These are phyloP conservation scores for Fusarium fracticaudum DNA, from an alignment of 2,329 filamentous ascomycete species.

Conservation along the genomic window DNA sequence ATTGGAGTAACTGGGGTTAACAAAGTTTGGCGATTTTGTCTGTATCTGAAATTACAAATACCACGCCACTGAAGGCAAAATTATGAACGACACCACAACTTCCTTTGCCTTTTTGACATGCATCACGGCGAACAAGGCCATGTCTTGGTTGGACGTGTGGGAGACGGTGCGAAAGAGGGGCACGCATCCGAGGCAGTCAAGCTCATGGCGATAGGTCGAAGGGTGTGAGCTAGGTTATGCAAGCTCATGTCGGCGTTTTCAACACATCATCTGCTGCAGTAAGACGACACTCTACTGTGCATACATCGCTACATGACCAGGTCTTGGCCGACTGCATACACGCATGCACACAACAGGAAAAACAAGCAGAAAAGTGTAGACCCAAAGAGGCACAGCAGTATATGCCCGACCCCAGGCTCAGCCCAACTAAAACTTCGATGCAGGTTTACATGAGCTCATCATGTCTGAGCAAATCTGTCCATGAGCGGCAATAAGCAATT, in stretches of 20 bases:
- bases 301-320: background rate
- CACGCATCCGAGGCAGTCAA: slow-evolving; percentile 8
- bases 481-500: slow-evolving; percentile 24
- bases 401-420: slow-evolving; percentile 37
- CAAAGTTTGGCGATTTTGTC: slow-evolving; percentile 32
- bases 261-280: slow-evolving; percentile 35
- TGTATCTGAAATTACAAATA: slow-evolving; percentile 39
- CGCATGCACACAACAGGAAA: slow-evolving; percentile 24
- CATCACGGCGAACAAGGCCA: background rate
- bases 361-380: slow-evolving; percentile 19
- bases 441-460: slow-evolving; percentile 3
- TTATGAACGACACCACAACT: slow-evolving; percentile 14
- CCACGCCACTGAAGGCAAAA: slow-evolving; percentile 38
- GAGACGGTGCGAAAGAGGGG: slow-evolving; percentile 27
- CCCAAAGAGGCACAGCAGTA: slow-evolving; percentile 15
- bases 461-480: slow-evolving; percentile 6
- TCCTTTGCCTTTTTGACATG: background rate
- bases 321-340: slow-evolving; percentile 19
- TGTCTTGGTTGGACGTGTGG: slow-evolving; percentile 1
- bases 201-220: slow-evolving; percentile 30
- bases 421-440: slow-evolving; percentile 28
- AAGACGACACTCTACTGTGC: slow-evolving; percentile 22
- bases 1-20: slow-evolving; percentile 42
- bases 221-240: slow-evolving; percentile 17
- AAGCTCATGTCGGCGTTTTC: slow-evolving; percentile 25